phyloP scores from a whole-genome alignment of 768 basidiomycete genomes.

The Hirschioporus abietinus region DNA sequence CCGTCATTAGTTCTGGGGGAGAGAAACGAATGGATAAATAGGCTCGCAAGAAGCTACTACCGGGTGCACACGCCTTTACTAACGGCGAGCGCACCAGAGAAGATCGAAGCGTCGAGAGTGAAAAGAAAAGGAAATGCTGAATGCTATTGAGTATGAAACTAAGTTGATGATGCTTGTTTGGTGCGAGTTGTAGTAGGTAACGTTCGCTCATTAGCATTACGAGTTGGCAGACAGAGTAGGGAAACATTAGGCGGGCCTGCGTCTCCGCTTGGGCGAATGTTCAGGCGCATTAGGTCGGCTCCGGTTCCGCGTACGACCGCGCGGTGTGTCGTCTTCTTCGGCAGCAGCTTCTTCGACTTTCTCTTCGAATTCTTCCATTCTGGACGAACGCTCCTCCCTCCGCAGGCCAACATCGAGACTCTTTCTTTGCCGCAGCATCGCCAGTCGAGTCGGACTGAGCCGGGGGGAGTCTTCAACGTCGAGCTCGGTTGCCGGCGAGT shows the following conservation, averaged over 20 bases:
- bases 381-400: background rate
- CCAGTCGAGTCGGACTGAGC: conserved; percentile 23
- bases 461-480: conserved; percentile 33
- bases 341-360: background rate
- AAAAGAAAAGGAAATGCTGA: background rate
- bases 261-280: background rate
- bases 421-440: conserved; percentile 1
- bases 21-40: background rate
- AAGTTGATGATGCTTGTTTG: background rate
- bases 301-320: conserved; percentile 3
- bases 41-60: background rate
- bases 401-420: background rate
- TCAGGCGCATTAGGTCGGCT: conserved; percentile 4
- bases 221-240: background rate
- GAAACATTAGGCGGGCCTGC: conserved; percentile 3
- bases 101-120: background rate
- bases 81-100: no score
- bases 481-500: conserved; percentile 18
- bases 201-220: background rate
- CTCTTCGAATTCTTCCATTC: background rate
- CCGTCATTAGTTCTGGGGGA: background rate
- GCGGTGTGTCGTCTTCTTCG: background rate
- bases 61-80: no score
- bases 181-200: background rate
- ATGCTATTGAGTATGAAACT: background rate